Percentiles rank a stretch among this genome's conserved stretches.
Conservation (phyloP, 768 basidiomycete genomes). For the Hygrocybe coccinea region DNA sequence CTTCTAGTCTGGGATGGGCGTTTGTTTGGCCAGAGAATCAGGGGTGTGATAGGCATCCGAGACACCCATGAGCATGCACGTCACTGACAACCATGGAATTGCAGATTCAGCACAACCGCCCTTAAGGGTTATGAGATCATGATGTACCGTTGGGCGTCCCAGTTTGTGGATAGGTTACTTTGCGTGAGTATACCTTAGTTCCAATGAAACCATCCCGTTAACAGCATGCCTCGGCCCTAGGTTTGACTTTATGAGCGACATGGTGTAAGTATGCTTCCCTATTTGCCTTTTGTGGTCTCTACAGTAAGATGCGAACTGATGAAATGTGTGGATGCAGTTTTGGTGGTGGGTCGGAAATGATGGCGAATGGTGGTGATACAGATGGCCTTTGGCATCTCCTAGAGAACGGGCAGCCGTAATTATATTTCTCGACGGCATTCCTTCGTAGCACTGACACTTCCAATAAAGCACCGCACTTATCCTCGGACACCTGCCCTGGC, state of each 20-base stretch:
- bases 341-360: conserved; percentile 35
- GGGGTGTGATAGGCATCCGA: conserved; percentile 34
- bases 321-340: conserved; percentile 19
- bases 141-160: conserved; percentile 32
- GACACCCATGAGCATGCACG: conserved; percentile 42
- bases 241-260: conserved; percentile 42
- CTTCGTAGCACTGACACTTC: neutral
- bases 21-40: conserved; percentile 36
- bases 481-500: conserved; percentile 25
- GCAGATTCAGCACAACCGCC: conserved; percentile 42
- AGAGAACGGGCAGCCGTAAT: conserved; percentile 18
- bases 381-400: conserved; percentile 18
- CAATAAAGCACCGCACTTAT: conserved; percentile 12
- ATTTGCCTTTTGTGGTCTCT: too few species aligned
- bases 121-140: conserved; percentile 44
- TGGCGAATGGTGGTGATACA: conserved; percentile 38
- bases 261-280: conserved; percentile 29
- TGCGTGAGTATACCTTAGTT: conserved; percentile 25
- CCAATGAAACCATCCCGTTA: neutral
- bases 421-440: neutral
- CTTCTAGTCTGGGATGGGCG: conserved; percentile 49
- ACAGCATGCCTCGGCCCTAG: conserved; percentile 17
- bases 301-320: too few species aligned
- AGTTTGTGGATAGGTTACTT: conserved; percentile 42
- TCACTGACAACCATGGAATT: conserved; percentile 46